Evolutionary conservation across 805 yeast genomes (phyloP), one percentile per base, ranked within the genome.

Genomic region (Ogataea henricii): DNA sequence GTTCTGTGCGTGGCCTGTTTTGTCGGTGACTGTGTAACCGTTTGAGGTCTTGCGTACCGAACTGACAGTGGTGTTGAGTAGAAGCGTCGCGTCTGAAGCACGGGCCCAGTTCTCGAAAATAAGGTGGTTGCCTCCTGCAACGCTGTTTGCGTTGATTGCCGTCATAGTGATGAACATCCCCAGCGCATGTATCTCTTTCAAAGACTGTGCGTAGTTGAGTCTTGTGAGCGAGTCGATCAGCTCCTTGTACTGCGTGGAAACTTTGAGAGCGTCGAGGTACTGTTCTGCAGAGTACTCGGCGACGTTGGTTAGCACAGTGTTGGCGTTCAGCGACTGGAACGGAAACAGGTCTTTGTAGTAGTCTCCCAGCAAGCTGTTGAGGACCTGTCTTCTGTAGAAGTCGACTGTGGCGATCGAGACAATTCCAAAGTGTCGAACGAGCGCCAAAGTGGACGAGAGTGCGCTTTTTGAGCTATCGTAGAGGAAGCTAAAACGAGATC

Each of bases 81-180:
- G 32, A 26, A 75, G 46, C 1, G 42, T 48, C 0, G 80, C 77
- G 1, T 47, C 52, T 0, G 79, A 68, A 3, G 36, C 35, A 1
- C 65, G 51, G n/a, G 73, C 52, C 63, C 75, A 70, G 4, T 55
- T 56, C 22, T 71, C 69, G 54, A 77, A 77, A 14, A 77, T 69
- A 45, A 60, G 62, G 56, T 64, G 70, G 51, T 76, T 77, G 5
- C 82, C 82, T 5, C 80, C 81, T 3, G 58, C 54, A 3, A 77
- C 68, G 3, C 61, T 53, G 9, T 52, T 46, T 1, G 71, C 69
- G 10, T 63, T 67, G 2, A 60, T 60, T 0, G 78, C 72, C 2
- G 76, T 67, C 21, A 73, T 26, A 10, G 72, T 60, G 13, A 76
- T 76, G 22, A 69, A 41, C 1, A 73, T 63, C 0, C 72, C 81